Evolutionary conservation across 371 early-diverging fungal genomes (phyloP).

Genomic region (Mortierella polycephala): DNA sequence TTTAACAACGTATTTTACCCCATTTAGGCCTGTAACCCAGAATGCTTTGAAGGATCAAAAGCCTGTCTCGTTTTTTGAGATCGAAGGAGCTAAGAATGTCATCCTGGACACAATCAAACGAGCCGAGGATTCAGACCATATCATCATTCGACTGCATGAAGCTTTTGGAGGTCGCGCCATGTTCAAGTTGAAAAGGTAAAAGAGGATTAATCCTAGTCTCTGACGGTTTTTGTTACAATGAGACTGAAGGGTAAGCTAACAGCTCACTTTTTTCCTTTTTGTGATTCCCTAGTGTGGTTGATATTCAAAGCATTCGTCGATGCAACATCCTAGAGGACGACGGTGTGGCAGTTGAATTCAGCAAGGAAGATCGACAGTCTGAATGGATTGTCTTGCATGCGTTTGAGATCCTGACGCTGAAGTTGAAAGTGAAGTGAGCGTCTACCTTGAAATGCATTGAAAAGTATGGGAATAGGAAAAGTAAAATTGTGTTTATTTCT

Average conservation of each 20-base stretch:
- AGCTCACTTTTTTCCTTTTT: background rate
- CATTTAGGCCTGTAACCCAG: conserved; percentile 10
- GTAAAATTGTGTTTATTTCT: no score
- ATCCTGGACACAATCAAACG: conserved; percentile 90
- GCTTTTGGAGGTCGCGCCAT: conserved; percentile 89
- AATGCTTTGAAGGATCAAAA: conserved; percentile 7
- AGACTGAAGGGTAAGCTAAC: background rate
- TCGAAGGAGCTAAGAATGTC: conserved; percentile 74
- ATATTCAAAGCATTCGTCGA: conserved; percentile 64
- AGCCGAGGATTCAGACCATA: conserved; percentile 80
- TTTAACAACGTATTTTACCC: background rate
- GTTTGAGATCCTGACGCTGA: conserved; percentile 72
- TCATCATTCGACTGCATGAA: conserved; percentile 91
- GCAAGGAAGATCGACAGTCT: conserved; percentile 50
- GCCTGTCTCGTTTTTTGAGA: conserved; percentile 60
- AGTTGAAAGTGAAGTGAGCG: conserved; percentile 56
- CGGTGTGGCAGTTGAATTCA: conserved; percentile 21
- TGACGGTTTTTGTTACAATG: background rate
- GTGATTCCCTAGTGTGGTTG: conserved; percentile 40
- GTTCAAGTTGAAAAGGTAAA: conserved; percentile 69
- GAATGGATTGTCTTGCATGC: conserved; percentile 63
- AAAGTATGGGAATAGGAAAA: no score
- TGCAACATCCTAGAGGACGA: conserved; percentile 86
- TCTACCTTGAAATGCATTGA: background rate
- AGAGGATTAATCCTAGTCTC: background rate